Base-by-base conservation (phyloP, 2,329 filamentous ascomycete genomes). In the Verticillium tricorpus region DNA sequence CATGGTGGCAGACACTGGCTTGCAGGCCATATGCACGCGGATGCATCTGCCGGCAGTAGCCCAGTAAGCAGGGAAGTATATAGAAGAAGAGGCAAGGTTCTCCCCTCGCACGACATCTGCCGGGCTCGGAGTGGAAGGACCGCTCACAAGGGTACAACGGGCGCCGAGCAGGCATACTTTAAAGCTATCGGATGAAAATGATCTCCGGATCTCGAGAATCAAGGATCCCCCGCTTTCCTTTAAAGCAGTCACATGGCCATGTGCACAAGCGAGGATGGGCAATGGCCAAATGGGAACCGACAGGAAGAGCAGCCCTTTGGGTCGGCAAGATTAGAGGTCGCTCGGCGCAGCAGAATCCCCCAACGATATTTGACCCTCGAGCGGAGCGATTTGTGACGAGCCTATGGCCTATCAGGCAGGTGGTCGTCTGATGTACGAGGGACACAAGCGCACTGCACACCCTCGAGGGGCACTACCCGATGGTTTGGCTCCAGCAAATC, bases 381-480 rank as follows among this genome's bases (percentile, higher is more conserved):
- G 17, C 8, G 12, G 45, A 22, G 45, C n/a, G n/a, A 52, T 25
- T 22, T 22, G 19, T 5, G 45, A 12, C 19, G 45, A 25, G 19
- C 45, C 45, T 52, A 52, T 52, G 19, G 12, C 19, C 45, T 22
- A 19, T 19, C 45, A 25, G 45, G 22, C 8, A 52, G 12, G 12
- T 11, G 45, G 2, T 52, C 45, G 45, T 22, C n/a, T 52, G 45
- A 52, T 22, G 12, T 22, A 52, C 19, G 45, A 25, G 45, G n/a
- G 9, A 25, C 19, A 22, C 11, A 52, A 8, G 45, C n/a, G 17
- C 6, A n/a, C 8, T n/a, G 45, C 45, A 14, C 45, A 22, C 45
- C 45, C 45, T 52, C 45, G 8, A 22, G 35, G 56, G 37, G 35
- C 58, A 15, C 58, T 59, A 59, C 58, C 58, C 58, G 58, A 59